phyloP scores from a whole-genome alignment of 164 flowering plant genomes.

The Stephania yunnanensis region DNA sequence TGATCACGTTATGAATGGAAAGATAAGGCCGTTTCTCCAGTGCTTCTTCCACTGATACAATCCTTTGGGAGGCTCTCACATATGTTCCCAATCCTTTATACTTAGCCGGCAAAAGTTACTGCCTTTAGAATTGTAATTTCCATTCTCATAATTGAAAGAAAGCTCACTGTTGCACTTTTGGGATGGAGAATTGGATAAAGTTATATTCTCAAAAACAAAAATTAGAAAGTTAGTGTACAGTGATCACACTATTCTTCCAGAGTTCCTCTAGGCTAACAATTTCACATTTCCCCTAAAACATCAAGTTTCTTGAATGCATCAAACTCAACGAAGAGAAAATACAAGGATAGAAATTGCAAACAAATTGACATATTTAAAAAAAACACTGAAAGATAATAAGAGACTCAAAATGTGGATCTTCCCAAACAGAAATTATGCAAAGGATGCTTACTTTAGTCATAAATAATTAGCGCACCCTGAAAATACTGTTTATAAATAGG shows the following conservation, averaged over 20 bases:
- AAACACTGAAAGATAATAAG: background rate
- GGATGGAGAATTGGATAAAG: background rate
- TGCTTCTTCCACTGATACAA: background rate
- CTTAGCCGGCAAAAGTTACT: background rate
- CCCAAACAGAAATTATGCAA: background rate
- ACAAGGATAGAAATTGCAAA: background rate
- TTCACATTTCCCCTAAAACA: background rate
- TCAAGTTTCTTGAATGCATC: background rate
- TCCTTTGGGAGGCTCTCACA: background rate
- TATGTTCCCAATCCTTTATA: background rate
- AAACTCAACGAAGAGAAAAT: background rate
- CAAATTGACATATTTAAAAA: background rate
- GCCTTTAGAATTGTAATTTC: background rate
- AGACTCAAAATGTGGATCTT: background rate
- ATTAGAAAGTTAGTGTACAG: background rate
- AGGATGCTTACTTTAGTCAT: background rate
- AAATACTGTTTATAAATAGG: background rate
- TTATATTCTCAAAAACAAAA: background rate
- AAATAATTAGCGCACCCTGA: background rate
- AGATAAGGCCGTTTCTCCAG: background rate
- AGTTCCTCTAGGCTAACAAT: background rate
- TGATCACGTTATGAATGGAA: slow-evolving; percentile 6
- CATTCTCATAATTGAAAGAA: background rate
- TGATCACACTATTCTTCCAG: background rate
- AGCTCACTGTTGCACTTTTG: background rate